Conservation (phyloP, 176 grass and related monocot genomes). For the Musa acuminata region DNA sequence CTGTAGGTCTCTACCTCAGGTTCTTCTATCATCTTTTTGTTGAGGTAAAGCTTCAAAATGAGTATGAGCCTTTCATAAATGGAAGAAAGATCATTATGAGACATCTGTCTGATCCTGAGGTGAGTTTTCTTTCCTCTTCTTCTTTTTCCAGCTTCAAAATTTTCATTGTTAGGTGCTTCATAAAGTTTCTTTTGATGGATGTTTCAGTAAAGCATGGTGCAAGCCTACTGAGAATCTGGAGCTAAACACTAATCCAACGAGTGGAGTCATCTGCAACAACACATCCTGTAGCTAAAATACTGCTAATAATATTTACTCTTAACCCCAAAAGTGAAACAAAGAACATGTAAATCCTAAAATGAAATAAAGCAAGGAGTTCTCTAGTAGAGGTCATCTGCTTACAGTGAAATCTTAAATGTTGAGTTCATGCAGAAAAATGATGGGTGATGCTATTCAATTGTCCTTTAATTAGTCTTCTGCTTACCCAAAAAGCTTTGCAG, state of each 20-base stretch:
- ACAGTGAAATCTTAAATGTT: not conserved
- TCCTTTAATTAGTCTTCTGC: not conserved
- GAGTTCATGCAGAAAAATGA: not conserved
- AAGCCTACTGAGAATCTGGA: too few relatives aligned
- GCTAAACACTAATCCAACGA: too few relatives aligned
- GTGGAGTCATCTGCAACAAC: too few relatives aligned
- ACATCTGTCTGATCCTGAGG: not conserved
- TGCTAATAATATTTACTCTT: too few relatives aligned
- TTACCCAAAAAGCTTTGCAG: not conserved
- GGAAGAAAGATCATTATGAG: too few relatives aligned
- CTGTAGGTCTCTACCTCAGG: constrained; percentile 5
- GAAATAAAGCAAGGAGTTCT: not conserved
- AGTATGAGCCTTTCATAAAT: too few relatives aligned
- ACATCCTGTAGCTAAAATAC: too few relatives aligned
- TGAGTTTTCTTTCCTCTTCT: not conserved
- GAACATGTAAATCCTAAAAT: too few relatives aligned
- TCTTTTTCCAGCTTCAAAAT: not conserved
- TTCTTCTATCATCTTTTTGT: constrained; percentile 4
- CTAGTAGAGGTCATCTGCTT: not conserved
- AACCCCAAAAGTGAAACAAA: too few relatives aligned
- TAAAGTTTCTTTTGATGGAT: too few relatives aligned
- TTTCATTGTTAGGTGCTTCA: not conserved
- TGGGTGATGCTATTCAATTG: not conserved
- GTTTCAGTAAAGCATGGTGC: too few relatives aligned
- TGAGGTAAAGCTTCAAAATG: too few relatives aligned